Percentiles rank a stretch among this genome's conserved stretches.
Conservation (phyloP, 805 yeast species). For the Lipomyces chichibuensis region DNA sequence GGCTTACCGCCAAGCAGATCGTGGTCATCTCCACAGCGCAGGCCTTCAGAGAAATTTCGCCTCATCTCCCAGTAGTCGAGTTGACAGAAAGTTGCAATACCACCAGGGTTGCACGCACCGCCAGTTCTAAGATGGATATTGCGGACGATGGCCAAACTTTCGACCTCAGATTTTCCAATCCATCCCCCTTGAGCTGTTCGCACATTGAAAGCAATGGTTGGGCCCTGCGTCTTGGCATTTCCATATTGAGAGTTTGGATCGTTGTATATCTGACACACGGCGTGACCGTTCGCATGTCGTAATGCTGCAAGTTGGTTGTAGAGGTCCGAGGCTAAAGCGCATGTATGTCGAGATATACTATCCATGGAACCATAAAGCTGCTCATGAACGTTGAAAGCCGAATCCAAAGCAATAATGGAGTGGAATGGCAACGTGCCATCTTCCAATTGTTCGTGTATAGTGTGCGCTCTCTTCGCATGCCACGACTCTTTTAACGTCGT, state of each 20-base stretch:
- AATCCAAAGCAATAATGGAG: not conserved
- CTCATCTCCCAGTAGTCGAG: slow-evolving; percentile 5
- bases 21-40: not conserved
- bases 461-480: not conserved
- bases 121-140: slow-evolving; percentile 3
- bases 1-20: slow-evolving; percentile 1
- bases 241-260: slow-evolving; percentile 6
- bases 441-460: slow-evolving; percentile 2
- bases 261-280: slow-evolving; percentile 2
- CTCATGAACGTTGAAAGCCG: slow-evolving; percentile 1
- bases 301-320: not conserved
- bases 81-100: slow-evolving; percentile 1
- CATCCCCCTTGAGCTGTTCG: slow-evolving; percentile 3
- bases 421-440: slow-evolving; percentile 6
- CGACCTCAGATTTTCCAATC: slow-evolving; percentile 5
- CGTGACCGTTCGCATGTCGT: not conserved
- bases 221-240: slow-evolving; percentile 1
- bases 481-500: not conserved
- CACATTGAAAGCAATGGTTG: not conserved
- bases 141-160: slow-evolving; percentile 1
- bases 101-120: slow-evolving; percentile 4
- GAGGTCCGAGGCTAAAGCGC: slow-evolving; percentile 3
- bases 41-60: not conserved
- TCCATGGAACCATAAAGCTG: slow-evolving; percentile 1
- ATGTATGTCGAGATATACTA: slow-evolving; percentile 3